Evolutionary conservation across 495 filamentous ascomycete species (phyloP), one percentile per base, ranked within the genome.

Genomic region (Articulospora tetracladia): DNA sequence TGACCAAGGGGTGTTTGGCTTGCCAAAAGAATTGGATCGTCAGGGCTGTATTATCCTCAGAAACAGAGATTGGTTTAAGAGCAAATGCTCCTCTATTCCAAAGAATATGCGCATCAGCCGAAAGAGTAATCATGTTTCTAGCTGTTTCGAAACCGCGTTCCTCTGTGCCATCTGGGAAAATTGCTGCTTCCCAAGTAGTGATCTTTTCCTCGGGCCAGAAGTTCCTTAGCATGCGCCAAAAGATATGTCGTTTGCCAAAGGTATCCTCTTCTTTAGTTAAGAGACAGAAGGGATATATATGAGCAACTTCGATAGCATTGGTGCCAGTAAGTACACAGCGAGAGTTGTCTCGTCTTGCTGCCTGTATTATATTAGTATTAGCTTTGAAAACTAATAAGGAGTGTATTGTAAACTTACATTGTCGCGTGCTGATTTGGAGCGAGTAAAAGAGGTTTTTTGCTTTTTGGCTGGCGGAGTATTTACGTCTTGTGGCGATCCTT

Each of bases 61-160:
- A 58, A 2, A 58, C 26, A 54, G 60, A 63, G 6, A 63, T 58
- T 49, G 60, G 60, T 36, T 63, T 63, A 6, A 63, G 55, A 26
- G 60, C 60, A 58, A 63, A 63, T 54, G 47, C 47, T 27, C 60
- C 60, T 47, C 27, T 11, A 47, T 41, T 41, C 60, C 60, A 63
- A 15, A 4, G 26, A 7, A 2, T 30, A 54, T 58, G 60, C 34
- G 28, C 60, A 3, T 24, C 24, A 1, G 1, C 10, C 30, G 54
- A 41, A 48, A 58, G 25, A 12, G 60, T 54, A 22, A 58, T 58
- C 1, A 58, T 23, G 28, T 57, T 58, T 32, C 34, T 10, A 20
- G 49, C 54, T 49, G 3, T 46, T 53, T 63, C 54, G 15, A 15
- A 3, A 3, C 54, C 60, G 1, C 1, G 1, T 62, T 57, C 44